phyloP scores from a whole-genome alignment of 306 rosid species.

The Quercus engelmannii region DNA sequence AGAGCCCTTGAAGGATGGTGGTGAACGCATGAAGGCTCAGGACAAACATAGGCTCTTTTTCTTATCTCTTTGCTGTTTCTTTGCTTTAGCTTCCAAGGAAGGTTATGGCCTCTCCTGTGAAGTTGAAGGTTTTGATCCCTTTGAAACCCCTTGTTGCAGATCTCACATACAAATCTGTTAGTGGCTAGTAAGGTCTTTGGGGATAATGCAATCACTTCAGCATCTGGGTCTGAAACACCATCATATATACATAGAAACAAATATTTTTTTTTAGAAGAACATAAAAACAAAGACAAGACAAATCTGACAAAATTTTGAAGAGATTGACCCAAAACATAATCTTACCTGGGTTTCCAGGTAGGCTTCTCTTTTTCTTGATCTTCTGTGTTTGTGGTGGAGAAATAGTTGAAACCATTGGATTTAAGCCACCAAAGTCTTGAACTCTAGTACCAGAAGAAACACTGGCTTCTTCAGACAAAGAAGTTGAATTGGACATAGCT shows the following conservation, averaged over 20 bases:
- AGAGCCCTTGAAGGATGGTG: conserved; percentile 94
- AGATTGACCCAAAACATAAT: not conserved
- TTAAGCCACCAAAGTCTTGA: conserved; percentile 49
- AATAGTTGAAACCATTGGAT: conserved; percentile 36
- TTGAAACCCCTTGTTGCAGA: conserved; percentile 91
- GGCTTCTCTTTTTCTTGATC: conserved; percentile 75
- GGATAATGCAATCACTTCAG: conserved; percentile 86
- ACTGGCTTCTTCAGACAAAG: conserved; percentile 65
- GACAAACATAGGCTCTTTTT: conserved; percentile 92
- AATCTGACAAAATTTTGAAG: not conserved
- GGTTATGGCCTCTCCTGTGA: conserved; percentile 90
- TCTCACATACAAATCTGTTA: conserved; percentile 85
- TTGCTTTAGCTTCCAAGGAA: conserved; percentile 94
- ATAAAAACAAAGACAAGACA: not conserved
- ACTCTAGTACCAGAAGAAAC: conserved; percentile 54
- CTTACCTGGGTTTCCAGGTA: conserved; percentile 89
- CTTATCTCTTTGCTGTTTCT: conserved; percentile 71
- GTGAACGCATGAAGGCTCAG: conserved; percentile 93
- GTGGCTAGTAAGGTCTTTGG: conserved; percentile 83
- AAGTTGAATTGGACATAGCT: conserved; percentile 72
- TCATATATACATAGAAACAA: not conserved
- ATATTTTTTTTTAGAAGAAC: too few relatives aligned
- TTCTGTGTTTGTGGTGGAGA: conserved; percentile 43
- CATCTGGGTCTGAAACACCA: conserved; percentile 69
- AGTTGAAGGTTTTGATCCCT: conserved; percentile 92